Percentiles rank a stretch among this genome's conserved stretches.
phyloP scores from a whole-genome alignment of 495 filamentous ascomycete genomes.

The Tuber magnatum region DNA sequence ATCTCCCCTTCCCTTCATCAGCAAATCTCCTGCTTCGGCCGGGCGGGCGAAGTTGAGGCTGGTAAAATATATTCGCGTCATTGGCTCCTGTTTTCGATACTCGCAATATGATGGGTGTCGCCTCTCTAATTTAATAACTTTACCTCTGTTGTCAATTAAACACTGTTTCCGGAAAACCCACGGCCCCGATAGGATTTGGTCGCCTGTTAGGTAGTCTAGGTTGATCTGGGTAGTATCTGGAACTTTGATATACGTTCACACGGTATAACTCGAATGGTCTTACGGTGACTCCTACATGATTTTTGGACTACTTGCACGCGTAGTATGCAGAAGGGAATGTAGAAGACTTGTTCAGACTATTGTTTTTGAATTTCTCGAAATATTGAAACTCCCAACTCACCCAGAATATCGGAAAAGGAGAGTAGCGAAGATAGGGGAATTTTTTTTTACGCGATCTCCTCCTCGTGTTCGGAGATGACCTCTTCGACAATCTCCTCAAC shows the following conservation, averaged over 20 bases:
- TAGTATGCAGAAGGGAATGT: background rate
- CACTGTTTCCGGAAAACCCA: background rate
- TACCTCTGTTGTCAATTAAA: background rate
- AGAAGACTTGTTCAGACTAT: background rate
- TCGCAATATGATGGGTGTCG: background rate
- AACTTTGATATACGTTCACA: background rate
- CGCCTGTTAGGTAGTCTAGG: background rate
- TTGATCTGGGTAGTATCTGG: background rate
- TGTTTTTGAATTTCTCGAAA: background rate
- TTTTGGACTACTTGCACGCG: background rate
- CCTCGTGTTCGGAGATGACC: conserved; percentile 48
- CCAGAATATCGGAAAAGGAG: background rate
- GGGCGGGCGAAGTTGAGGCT: too few relatives aligned
- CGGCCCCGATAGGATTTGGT: background rate
- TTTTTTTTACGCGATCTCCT: conserved; percentile 17
- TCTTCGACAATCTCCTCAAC: conserved; percentile 95
- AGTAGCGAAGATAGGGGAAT: background rate
- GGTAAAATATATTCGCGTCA: background rate
- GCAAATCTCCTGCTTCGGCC: too few relatives aligned
- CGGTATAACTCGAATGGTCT: background rate
- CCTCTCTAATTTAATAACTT: background rate
- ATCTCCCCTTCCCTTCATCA: too few relatives aligned
- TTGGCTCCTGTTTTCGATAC: background rate
- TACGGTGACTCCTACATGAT: background rate
- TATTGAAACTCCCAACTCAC: background rate